These are phyloP conservation scores for Trichoderma hamatum DNA, from an alignment of 2,329 filamentous ascomycete species.

Conservation along the genomic window DNA sequence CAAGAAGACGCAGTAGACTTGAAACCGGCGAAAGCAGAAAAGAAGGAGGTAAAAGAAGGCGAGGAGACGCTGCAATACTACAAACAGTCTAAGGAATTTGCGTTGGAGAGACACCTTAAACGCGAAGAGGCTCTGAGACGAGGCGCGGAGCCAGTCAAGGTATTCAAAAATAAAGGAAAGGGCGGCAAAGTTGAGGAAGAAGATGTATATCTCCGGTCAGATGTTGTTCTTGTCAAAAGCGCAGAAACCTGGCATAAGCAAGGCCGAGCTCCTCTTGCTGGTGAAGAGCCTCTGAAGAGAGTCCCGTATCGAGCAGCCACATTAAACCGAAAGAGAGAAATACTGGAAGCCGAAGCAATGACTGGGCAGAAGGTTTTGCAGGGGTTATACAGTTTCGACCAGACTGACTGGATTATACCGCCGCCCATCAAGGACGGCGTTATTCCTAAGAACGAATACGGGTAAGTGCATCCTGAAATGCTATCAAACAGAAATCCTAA, in stretches of 20 bases:
- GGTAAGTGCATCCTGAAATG: conserved; percentile 43
- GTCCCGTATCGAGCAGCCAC: conserved; percentile 93
- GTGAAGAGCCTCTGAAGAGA: conserved; percentile 76
- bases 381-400: conserved; percentile 78
- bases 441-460: conserved; percentile 93
- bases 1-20: conserved; percentile 79
- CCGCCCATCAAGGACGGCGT: conserved; percentile 79
- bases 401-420: conserved; percentile 96
- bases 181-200: conserved; percentile 73
- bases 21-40: conserved; percentile 70
- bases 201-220: conserved; percentile 76
- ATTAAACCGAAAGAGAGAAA: conserved; percentile 80
- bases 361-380: conserved; percentile 85
- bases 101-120: conserved; percentile 82
- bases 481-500: conserved; percentile 30
- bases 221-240: conserved; percentile 84
- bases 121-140: conserved; percentile 86
- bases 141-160: conserved; percentile 68
- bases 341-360: conserved; percentile 79
- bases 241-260: conserved; percentile 98
- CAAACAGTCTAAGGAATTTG: conserved; percentile 82
- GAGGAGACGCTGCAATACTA: conserved; percentile 86
- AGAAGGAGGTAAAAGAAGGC: conserved; percentile 72
- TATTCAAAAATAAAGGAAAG: conserved; percentile 75
- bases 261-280: conserved; percentile 73